These are phyloP conservation scores for Gaeumannomyces sp. DNA, from an alignment of 2,329 filamentous ascomycete species.

Conservation along the genomic window DNA sequence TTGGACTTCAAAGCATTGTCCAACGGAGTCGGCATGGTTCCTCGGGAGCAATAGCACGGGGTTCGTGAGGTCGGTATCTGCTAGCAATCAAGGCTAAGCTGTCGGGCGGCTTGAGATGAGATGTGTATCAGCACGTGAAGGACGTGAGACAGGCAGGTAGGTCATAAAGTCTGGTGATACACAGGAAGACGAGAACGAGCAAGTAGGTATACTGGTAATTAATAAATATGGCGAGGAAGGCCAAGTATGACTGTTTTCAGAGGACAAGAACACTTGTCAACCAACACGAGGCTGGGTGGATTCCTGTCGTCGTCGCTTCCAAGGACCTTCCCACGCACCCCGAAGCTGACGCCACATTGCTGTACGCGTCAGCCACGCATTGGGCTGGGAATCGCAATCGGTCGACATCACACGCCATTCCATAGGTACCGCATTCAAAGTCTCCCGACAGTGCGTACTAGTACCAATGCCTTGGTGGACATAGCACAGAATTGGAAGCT, in stretches of 20 bases:
- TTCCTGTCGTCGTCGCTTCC: slow-evolving; percentile 1
- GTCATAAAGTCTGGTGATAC: not conserved
- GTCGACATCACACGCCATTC: not conserved
- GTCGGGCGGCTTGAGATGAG: not conserved
- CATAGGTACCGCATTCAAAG: not conserved
- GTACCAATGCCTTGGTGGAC: too few species aligned
- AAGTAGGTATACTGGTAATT: not conserved
- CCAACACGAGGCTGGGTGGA: not conserved
- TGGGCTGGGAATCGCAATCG: not conserved
- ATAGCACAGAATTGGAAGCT: too few species aligned
- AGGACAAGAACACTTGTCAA: not conserved
- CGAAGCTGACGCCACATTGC: slow-evolving; percentile 6
- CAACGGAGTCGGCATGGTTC: slow-evolving; percentile 59
- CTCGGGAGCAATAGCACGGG: not conserved
- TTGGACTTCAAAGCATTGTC: slow-evolving; percentile 66
- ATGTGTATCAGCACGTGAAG: not conserved
- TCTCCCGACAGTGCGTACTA: too few species aligned
- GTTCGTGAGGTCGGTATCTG: too few species aligned
- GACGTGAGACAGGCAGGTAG: not conserved
- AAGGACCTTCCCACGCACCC: not conserved
- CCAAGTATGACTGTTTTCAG: not conserved
- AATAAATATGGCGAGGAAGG: not conserved
- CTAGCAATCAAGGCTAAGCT: not conserved
- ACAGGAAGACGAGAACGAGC: not conserved
- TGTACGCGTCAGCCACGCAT: slow-evolving; percentile 11